Conservation (phyloP, 257 asterid species). For the Solanum lycopersicoides region DNA sequence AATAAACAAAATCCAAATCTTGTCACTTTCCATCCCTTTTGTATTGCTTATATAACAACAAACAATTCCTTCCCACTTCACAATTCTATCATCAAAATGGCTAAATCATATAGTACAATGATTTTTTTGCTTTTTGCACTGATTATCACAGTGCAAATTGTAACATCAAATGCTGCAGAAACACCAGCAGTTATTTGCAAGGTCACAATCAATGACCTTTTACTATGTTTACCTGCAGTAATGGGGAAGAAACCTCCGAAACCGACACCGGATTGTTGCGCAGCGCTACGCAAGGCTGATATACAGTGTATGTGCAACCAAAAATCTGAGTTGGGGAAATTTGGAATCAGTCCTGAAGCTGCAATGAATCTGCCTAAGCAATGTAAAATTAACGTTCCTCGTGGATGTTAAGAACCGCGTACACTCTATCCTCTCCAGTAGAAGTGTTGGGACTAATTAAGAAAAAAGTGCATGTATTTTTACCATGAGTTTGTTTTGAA, state of each 20-base stretch:
- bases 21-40: neutral
- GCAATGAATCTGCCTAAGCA: slow-evolving; percentile 37
- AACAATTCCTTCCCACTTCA: neutral
- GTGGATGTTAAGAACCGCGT: neutral
- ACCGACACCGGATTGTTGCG: slow-evolving; percentile 35
- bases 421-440: rapidly evolving
- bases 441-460: neutral
- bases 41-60: neutral
- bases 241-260: slow-evolving; percentile 24
- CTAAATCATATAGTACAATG: neutral
- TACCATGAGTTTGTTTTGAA: neutral
- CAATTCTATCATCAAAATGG: neutral
- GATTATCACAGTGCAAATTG: neutral
- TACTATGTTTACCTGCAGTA: slow-evolving; percentile 41
- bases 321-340: slow-evolving; percentile 17
- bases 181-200: slow-evolving; percentile 27
- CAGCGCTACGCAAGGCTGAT: slow-evolving; percentile 22
- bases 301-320: slow-evolving; percentile 32
- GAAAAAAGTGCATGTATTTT: neutral
- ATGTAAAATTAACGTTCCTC: slow-evolving; percentile 24
- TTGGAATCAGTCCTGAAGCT: slow-evolving; percentile 22
- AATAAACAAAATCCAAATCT: neutral
- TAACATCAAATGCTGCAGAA: neutral
- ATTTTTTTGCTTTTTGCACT: neutral
- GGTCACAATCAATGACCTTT: slow-evolving; percentile 29